A percentile compares a stretch with the other conserved stretches of the same genome.
phyloP scores from a whole-genome alignment of 805 yeast genomes.

The Saccharomycopsis sp. region DNA sequence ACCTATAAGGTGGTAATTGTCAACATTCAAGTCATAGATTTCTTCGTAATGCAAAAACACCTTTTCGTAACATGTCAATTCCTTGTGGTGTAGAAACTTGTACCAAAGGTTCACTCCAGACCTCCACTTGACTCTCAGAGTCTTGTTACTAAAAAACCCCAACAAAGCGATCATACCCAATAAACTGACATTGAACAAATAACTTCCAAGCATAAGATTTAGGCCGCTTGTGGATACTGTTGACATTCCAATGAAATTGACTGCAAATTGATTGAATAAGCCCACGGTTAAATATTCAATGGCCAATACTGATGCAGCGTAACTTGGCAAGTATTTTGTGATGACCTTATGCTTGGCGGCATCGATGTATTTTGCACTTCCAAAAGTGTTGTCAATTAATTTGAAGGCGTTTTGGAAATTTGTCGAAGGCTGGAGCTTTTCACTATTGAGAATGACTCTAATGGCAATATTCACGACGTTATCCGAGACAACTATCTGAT shows the following conservation, averaged over 20 bases:
- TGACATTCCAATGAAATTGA: constrained; percentile 11
- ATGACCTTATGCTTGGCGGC: constrained; percentile 9
- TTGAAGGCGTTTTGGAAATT: constrained; percentile 18
- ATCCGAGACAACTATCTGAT: constrained; percentile 7
- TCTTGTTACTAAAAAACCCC: constrained; percentile 15
- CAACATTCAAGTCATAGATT: constrained; percentile 34
- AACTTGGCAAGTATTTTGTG: constrained; percentile 13
- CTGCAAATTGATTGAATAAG: constrained; percentile 7
- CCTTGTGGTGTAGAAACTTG: constrained; percentile 30
- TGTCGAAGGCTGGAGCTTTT: constrained; percentile 7
- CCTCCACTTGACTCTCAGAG: constrained; percentile 28
- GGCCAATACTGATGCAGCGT: constrained; percentile 9
- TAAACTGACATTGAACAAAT: constrained; percentile 18
- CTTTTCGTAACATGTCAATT: constrained; percentile 29
- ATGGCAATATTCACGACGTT: constrained; percentile 16
- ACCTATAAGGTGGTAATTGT: constrained; percentile 32
- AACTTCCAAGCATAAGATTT: constrained; percentile 21
- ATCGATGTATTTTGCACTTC: constrained; percentile 10
- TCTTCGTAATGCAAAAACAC: constrained; percentile 38
- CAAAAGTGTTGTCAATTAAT: constrained; percentile 14
- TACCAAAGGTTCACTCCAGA: constrained; percentile 28
- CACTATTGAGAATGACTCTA: constrained; percentile 16
- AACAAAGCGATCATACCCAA: constrained; percentile 13
- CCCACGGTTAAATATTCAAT: constrained; percentile 8
- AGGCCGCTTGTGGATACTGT: constrained; percentile 11